phyloP scores from a whole-genome alignment of 495 filamentous ascomycete species.

The Neurospora sp. region DNA sequence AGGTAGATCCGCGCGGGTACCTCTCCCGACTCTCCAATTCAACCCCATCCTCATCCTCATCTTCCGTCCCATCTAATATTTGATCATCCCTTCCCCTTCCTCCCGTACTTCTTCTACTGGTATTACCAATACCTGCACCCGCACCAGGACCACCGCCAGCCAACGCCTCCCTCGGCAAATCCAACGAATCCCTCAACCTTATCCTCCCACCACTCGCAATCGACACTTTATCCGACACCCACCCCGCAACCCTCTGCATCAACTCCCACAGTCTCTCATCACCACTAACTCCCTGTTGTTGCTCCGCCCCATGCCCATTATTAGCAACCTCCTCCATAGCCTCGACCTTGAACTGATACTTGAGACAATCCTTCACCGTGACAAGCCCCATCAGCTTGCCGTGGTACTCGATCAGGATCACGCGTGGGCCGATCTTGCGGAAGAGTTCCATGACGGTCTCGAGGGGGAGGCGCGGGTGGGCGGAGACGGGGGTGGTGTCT shows the following conservation, averaged over 20 bases:
- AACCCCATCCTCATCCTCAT: slow-evolving; percentile 44
- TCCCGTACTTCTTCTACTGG: neutral
- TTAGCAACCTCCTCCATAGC: slow-evolving; percentile 56
- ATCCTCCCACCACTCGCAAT: slow-evolving; percentile 40
- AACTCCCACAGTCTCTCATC: slow-evolving; percentile 64
- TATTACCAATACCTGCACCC: slow-evolving; percentile 1
- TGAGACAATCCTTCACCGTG: slow-evolving; percentile 94
- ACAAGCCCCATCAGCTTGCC: slow-evolving; percentile 76
- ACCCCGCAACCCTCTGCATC: slow-evolving; percentile 47
- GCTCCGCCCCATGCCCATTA: slow-evolving; percentile 26
- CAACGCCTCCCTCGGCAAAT: slow-evolving; percentile 12
- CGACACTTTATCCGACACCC: slow-evolving; percentile 43
- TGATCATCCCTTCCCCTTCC: slow-evolving; percentile 13
- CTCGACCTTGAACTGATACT: slow-evolving; percentile 95
- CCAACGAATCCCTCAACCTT: slow-evolving; percentile 26
- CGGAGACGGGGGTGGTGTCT: slow-evolving; percentile 81
- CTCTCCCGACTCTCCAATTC: slow-evolving; percentile 44
- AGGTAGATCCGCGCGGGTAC: neutral
- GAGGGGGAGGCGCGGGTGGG: slow-evolving; percentile 82
- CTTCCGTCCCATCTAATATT: slow-evolving; percentile 60
- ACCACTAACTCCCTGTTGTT: slow-evolving; percentile 29
- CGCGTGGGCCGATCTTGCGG: slow-evolving; percentile 93
- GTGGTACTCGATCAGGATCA: slow-evolving; percentile 85
- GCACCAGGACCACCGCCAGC: neutral
- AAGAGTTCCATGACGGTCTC: slow-evolving; percentile 99